Conservation (phyloP, 306 rosid species). For the Cicer pinnatifidum region DNA sequence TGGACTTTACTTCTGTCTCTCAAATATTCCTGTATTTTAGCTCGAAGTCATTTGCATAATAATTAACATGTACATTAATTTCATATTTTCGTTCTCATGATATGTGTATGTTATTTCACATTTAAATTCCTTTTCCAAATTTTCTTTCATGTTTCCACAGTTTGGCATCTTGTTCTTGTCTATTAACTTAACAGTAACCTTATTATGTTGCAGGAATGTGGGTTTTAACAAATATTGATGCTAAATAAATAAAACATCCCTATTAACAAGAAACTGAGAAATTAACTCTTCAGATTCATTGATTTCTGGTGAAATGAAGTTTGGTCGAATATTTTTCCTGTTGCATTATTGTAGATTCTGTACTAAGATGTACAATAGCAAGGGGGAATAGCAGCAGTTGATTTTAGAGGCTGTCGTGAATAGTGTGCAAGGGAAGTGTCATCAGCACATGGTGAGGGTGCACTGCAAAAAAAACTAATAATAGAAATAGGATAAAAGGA, state of each 20-base stretch:
- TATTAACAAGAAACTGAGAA: conserved; percentile 8
- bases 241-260: background rate
- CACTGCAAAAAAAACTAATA: background rate
- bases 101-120: conserved; percentile 19
- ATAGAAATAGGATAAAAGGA: conserved; percentile 12
- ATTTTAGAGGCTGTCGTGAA: background rate
- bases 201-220: conserved; percentile 11
- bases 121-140: conserved; percentile 1
- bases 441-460: conserved; percentile 7
- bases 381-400: background rate
- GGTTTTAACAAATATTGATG: conserved; percentile 17
- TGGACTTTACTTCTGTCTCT: conserved; percentile 78
- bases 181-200: background rate
- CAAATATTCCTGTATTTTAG: conserved; percentile 67
- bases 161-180: conserved; percentile 12
- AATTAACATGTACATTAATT: background rate
- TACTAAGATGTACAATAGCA: background rate
- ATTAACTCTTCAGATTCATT: background rate
- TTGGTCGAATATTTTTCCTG: background rate
- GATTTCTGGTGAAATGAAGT: conserved; percentile 3
- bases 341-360: conserved; percentile 9
- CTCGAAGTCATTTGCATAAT: conserved; percentile 27
- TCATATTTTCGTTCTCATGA: background rate
- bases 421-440: conserved; percentile 14
- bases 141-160: conserved; percentile 6